Evolutionary conservation across 805 yeast species (phyloP).

Genomic region (Kurtzmaniella cleridarum): DNA sequence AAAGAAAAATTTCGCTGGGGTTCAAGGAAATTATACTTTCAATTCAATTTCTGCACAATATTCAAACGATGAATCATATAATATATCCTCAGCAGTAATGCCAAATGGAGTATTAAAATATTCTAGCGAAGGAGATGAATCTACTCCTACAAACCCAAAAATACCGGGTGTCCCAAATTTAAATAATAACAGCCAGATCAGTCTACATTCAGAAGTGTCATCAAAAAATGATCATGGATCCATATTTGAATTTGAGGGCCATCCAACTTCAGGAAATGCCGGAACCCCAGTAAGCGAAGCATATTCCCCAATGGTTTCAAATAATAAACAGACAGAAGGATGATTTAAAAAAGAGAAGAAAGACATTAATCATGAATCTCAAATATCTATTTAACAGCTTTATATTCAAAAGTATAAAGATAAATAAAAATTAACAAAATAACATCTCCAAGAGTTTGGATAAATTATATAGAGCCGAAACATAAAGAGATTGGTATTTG

Average conservation of each 20-base stretch:
- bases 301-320: conserved; percentile 14
- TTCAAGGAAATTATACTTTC: too few relatives aligned
- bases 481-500: too few relatives aligned
- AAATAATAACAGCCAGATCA: conserved; percentile 21
- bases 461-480: too few relatives aligned
- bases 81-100: too few relatives aligned
- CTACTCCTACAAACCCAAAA: conserved; percentile 1
- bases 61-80: too few relatives aligned
- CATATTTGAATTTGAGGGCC: conserved; percentile 19
- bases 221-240: conserved; percentile 13
- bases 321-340: background rate
- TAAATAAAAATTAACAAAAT: too few relatives aligned
- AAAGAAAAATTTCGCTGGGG: too few relatives aligned
- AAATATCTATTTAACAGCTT: too few relatives aligned
- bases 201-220: conserved; percentile 19
- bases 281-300: conserved; percentile 31
- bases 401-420: too few relatives aligned
- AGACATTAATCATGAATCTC: too few relatives aligned
- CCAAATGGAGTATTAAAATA: conserved; percentile 2
- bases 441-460: too few relatives aligned
- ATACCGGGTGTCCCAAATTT: conserved; percentile 1
- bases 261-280: conserved; percentile 16
- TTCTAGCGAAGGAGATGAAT: background rate
- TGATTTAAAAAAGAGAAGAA: background rate
- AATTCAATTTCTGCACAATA: too few relatives aligned